Evolutionary conservation across 257 asterid species (phyloP), one percentile per base, ranked within the genome.

Genomic region (Cordia subcordata): DNA sequence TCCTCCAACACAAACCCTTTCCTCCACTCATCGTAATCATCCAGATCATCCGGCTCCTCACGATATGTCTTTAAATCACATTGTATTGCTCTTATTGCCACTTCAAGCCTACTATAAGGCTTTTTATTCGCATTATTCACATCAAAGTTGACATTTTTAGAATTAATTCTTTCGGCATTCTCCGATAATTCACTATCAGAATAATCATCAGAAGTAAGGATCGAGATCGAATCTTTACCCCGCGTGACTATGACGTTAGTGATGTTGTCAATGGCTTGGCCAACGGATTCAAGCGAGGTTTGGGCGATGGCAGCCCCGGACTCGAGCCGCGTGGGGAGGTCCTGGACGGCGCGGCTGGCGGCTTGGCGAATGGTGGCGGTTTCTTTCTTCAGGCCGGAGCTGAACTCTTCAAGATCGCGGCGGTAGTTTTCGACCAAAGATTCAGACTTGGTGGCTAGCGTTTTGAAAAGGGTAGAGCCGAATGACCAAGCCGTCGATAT

Each of bases 221-320:
- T 81, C 57, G 85, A 73, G 44, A 77, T 81, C 59, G 85, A 77
- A 16, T 87, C 93, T 65, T 87, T 85, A 69, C 89, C 85, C 10
- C 64, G 82, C 16, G 67, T 55, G 18, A 90, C 81, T 11, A 85
- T 75, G 8, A 68, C 88, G 8, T 86, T 82, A 10, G 91, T 77
- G 50, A 84, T 79, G 75, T 73, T 79, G 68, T 85, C 95, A 64
- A 91, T 81, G 13, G 82, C 94, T 71, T 85, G 90, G 8, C 94
- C 98, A 37, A 88, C 90, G 42, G 94, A 81, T 51, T 91, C 94
- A 0, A 91, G 86, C 23, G 96, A 84, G 53, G 80, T 87, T 73
- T 88, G 96, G 11, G 95, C 95, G 50, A 82, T 79, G 71, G 94
- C 90, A 75, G 94, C 90, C 32, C 90, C 88, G 13, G 96, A 77